Evolutionary conservation across 1,139 yeast species (phyloP), one percentile per base, ranked within the genome.

Genomic region (Kodamaea sp.): DNA sequence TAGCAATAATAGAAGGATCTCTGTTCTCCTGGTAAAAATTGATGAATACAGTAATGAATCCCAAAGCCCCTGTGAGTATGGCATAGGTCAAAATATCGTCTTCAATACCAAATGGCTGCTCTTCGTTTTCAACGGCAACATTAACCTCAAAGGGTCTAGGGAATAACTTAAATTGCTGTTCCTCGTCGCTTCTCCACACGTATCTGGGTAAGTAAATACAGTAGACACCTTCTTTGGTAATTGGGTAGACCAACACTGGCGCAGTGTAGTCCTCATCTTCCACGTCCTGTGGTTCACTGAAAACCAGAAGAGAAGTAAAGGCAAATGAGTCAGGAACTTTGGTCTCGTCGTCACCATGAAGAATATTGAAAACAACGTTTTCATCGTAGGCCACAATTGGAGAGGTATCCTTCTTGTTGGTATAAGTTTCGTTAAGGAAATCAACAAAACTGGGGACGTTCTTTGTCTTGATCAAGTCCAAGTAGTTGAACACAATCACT

Each of bases 201-300:
- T 41, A 44, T 12, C 46, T 37, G 8, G 50, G 50, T 21, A 42
- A 24, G 31, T 46, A 46, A 22, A 46, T 28, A 28, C 50, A 44
- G 41, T 46, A 46, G 9, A 35, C 39, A 13, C 48, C 48, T 8
- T 37, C 32, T 5, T 26, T 13, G 1, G 28, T 13, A 19, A 44
- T 29, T 3, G 35, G 32, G 29, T 42, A 41, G 21, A 25, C 21
- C 22, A 31, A 22, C 22, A 24, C 8, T 15, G 12, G 9, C 11
- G n/a, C 15, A 10, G 29, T 16, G 16, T 16, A 15, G 23, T 24
- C 30, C 7, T 29, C 29, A 22, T 11, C 28, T 15, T 24, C 28
- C n/a, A 11, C 7, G 7, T 26, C 28, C 4, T 26, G 21, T 2
- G 28, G 15, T 2, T 26, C 35, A 2, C 34, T 34, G 15, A 13